Base-by-base conservation (phyloP, 106 monocot species). In the Allium fistulosum region DNA sequence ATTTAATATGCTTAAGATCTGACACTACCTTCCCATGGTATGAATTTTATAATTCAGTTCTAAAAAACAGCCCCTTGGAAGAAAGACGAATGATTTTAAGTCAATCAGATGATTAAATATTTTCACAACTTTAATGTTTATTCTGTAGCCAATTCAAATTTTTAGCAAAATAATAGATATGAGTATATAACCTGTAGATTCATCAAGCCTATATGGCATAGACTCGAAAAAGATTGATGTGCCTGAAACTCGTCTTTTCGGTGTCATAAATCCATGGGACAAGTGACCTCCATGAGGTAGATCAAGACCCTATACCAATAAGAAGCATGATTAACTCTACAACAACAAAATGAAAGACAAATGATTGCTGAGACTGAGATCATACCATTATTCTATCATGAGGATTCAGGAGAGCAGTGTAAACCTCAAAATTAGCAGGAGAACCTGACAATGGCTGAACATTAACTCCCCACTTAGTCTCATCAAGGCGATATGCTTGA, bases 261-360 rank as follows among this genome's bases (percentile, higher is more conserved):
- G 51, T 18, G 79, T 79, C 79, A 79, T 79, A 70, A 79, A 79
- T 11, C 79, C 79, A 79, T 79, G 79, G 17, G 79, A 79, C 18
- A 79, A 63, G 70, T 80, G 79, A 11, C 79, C 79, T 57, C 79
- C 79, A 74, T 80, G 79, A 27, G 79, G 79, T 64, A 80, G 74
- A 49, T 80, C 79, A 13, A 80, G 74, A 22, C 79, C 79, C 74
- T 80, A 46, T 17, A 51, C 11, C 15, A 27, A 56, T 48, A 11
- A 66, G 7, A 72, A 17, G 6, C 14, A 26, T 69, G n/a, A 10
- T 37, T 52, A 63, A 28, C 26, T 53, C 13, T 69, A 69, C 17
- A 48, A 48, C 57, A 58, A 48, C 57, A 58, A 57, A 16, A 49
- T 17, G 11, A 47, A 10, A 17, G 27, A 26, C 16, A 49, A 66